phyloP scores from a whole-genome alignment of 2,329 filamentous ascomycete species.

The Knufia fluminis region DNA sequence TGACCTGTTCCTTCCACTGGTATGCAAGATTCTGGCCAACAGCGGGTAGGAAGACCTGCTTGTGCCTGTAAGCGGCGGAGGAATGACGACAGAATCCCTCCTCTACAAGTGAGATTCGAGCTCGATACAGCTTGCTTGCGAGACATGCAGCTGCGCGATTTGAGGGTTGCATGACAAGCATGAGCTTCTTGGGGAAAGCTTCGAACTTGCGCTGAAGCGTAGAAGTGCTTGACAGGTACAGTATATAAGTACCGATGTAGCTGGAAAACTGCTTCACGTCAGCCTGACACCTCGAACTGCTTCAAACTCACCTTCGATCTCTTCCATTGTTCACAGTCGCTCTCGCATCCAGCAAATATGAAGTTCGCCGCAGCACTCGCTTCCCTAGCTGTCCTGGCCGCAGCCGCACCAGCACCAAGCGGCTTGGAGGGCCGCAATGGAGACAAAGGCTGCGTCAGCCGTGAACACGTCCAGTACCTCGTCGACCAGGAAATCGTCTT shows the following conservation, averaged over 20 bases:
- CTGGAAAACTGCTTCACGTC: background rate
- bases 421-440: background rate
- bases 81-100: no score
- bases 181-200: no score
- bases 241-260: background rate
- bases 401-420: background rate
- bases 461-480: constrained; percentile 5
- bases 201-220: no score
- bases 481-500: constrained; percentile 7
- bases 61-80: no score
- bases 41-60: no score
- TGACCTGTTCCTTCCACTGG: no score
- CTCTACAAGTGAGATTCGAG: no score
- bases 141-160: no score
- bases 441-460: constrained; percentile 15
- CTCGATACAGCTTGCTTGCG: no score
- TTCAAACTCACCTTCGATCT: background rate
- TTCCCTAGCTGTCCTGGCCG: background rate
- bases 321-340: background rate
- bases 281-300: background rate
- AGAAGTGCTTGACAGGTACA: background rate
- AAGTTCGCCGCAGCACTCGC: background rate
- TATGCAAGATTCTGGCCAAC: no score
- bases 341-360: background rate
- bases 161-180: no score